A percentile compares a stretch with the other conserved stretches of the same genome.
Evolutionary conservation across 768 basidiomycete genomes (phyloP).

Genomic region (Omphalotus guepiniiformis): DNA sequence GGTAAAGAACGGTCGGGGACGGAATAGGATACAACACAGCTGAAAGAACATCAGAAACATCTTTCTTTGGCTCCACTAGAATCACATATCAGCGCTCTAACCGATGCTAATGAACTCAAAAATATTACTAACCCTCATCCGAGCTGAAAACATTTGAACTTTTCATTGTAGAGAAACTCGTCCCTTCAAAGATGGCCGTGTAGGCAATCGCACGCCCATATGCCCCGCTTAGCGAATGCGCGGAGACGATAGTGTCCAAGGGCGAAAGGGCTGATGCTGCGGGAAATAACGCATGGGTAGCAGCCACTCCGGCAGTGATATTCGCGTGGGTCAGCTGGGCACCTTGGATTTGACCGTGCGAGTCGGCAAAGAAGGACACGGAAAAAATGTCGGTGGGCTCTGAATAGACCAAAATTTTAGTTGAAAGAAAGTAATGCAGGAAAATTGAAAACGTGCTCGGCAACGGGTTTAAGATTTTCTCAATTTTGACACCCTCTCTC

Average conservation of each 20-base stretch:
- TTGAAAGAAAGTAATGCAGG: conserved; percentile 7
- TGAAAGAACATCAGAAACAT: conserved; percentile 46
- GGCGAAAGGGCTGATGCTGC: conserved; percentile 61
- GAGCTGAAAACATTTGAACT: conserved; percentile 49
- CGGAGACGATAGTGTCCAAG: conserved; percentile 75
- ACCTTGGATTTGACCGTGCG: conserved; percentile 51
- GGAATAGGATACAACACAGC: conserved; percentile 53
- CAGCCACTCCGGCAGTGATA: conserved; percentile 85
- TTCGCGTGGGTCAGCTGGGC: conserved; percentile 79
- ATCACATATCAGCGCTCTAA: not conserved
- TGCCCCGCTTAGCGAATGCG: conserved; percentile 66
- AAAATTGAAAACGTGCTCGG: conserved; percentile 43
- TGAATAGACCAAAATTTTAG: conserved; percentile 24
- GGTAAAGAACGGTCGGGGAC: conserved; percentile 76
- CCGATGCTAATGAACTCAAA: no score
- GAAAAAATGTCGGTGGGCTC: conserved; percentile 64
- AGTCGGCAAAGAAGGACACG: conserved; percentile 56
- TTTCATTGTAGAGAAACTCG: conserved; percentile 63
- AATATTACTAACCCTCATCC: conserved; percentile 41
- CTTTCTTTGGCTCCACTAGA: conserved; percentile 21
- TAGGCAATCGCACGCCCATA: conserved; percentile 80
- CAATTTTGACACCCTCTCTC: conserved; percentile 52
- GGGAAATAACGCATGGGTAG: conserved; percentile 71
- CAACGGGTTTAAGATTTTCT: conserved; percentile 39
- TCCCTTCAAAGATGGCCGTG: conserved; percentile 70